Percentiles rank a stretch among this genome's conserved stretches.
Conservation (phyloP, 208 protist genomes). For the Leishmania mexicana region DNA sequence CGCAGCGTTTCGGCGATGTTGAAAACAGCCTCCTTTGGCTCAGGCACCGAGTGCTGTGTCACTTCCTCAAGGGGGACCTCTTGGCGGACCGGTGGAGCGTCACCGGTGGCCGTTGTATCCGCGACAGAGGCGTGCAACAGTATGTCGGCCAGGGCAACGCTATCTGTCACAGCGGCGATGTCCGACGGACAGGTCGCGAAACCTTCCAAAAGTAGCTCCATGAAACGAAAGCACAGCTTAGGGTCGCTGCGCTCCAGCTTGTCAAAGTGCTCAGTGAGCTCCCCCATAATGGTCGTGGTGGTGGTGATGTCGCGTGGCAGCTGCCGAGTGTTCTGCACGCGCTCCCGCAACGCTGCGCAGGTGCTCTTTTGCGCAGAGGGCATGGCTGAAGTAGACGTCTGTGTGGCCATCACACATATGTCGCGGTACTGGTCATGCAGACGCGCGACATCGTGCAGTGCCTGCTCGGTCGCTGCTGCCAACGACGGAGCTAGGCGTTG, state of each 20-base stretch:
- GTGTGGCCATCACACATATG: neutral
- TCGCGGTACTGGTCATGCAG: conserved; percentile 6
- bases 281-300: conserved; percentile 9
- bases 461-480: conserved; percentile 7
- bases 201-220: conserved; percentile 30
- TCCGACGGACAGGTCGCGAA: conserved; percentile 13
- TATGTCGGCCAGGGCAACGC: conserved; percentile 16
- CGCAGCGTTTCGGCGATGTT: conserved; percentile 23
- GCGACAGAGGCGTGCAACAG: neutral
- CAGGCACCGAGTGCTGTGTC: neutral
- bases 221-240: conserved; percentile 10
- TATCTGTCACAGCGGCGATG: conserved; percentile 14
- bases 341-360: neutral
- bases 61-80: neutral
- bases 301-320: conserved; percentile 19
- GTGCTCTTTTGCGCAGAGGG: neutral
- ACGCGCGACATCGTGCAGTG: conserved; percentile 15
- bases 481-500: neutral
- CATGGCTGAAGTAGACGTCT: neutral
- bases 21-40: conserved; percentile 4
- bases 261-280: conserved; percentile 23
- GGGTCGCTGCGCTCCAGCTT: conserved; percentile 17
- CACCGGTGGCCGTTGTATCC: neutral
- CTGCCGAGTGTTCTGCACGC: conserved; percentile 15
- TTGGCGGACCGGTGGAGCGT: neutral